Evolutionary conservation across 2,329 filamentous ascomycete species (phyloP).

Genomic region (Orbilia oligospora): DNA sequence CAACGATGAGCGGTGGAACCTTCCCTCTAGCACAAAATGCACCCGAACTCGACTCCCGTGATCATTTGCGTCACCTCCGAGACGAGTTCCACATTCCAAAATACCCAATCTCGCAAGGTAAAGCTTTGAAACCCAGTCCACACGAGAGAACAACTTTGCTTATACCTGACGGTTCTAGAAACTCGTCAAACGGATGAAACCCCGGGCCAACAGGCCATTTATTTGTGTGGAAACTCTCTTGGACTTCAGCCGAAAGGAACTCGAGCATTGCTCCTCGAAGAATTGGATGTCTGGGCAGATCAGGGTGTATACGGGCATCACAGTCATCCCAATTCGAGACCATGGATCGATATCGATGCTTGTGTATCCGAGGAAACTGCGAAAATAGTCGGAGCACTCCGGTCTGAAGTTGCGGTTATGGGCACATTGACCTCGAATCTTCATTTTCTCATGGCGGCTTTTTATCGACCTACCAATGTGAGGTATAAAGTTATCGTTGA

Average conservation of each 20-base stretch:
- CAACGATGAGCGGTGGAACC: background rate
- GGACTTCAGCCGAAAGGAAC: slow-evolving; percentile 83
- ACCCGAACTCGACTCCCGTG: slow-evolving; percentile 73
- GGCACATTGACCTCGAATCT: slow-evolving; percentile 86
- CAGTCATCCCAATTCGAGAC: slow-evolving; percentile 76
- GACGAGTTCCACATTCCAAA: slow-evolving; percentile 81
- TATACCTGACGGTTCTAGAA: background rate
- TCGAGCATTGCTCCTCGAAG: slow-evolving; percentile 76
- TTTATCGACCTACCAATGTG: slow-evolving; percentile 78
- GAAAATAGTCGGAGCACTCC: slow-evolving; percentile 80
- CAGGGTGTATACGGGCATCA: slow-evolving; percentile 91
- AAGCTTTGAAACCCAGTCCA: background rate
- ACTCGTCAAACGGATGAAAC: background rate
- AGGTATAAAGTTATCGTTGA: slow-evolving; percentile 86
- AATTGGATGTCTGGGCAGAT: slow-evolving; percentile 85
- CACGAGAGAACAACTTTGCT: background rate
- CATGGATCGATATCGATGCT: slow-evolving; percentile 85
- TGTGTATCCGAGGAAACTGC: slow-evolving; percentile 79
- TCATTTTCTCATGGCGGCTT: slow-evolving; percentile 85
- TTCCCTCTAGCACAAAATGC: slow-evolving; percentile 63
- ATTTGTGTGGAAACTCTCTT: slow-evolving; percentile 91
- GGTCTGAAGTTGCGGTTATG: slow-evolving; percentile 87
- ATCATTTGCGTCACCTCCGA: slow-evolving; percentile 75
- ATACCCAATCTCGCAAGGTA: slow-evolving; percentile 39
- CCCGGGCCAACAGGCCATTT: slow-evolving; percentile 70